A percentile compares a stretch with the other conserved stretches of the same genome.
Conservation (phyloP, 495 filamentous ascomycete genomes). For the Coniosporium apollinis region DNA sequence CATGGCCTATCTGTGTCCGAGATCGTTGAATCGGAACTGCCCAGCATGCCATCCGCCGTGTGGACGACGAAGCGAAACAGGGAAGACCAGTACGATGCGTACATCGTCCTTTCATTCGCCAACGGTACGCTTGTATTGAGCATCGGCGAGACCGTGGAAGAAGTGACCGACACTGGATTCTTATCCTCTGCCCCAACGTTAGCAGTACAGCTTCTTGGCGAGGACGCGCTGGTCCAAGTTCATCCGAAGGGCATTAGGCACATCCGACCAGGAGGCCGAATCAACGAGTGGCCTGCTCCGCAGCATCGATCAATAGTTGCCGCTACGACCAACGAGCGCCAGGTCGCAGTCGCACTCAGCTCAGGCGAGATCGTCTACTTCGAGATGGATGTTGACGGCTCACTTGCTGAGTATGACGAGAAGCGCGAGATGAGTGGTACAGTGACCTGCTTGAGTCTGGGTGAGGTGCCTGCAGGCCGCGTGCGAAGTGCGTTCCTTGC, state of each 20-base stretch:
- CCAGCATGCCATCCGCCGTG: slow-evolving; percentile 67
- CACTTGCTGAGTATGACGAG: slow-evolving; percentile 85
- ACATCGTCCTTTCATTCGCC: slow-evolving; percentile 52
- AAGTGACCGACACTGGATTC: slow-evolving; percentile 86
- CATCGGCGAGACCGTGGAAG: slow-evolving; percentile 92
- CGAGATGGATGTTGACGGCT: slow-evolving; percentile 84
- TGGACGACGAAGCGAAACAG: slow-evolving; percentile 90
- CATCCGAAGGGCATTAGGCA: slow-evolving; percentile 90
- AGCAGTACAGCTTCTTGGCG: slow-evolving; percentile 84
- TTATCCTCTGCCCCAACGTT: slow-evolving; percentile 71
- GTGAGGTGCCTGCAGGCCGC: slow-evolving; percentile 81
- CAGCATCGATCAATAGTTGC: slow-evolving; percentile 90
- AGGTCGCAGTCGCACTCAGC: slow-evolving; percentile 84
- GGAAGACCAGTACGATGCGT: slow-evolving; percentile 65
- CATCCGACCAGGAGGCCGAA: slow-evolving; percentile 58
- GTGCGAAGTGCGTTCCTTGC: slow-evolving; percentile 77
- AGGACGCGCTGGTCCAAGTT: slow-evolving; percentile 83
- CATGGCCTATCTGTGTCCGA: slow-evolving; percentile 88
- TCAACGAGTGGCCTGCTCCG: slow-evolving; percentile 89
- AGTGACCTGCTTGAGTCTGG: slow-evolving; percentile 81
- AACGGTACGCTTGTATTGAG: slow-evolving; percentile 71
- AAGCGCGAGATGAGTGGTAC: slow-evolving; percentile 93
- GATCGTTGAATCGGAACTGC: slow-evolving; percentile 82
- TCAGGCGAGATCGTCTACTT: slow-evolving; percentile 97
- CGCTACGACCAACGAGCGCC: slow-evolving; percentile 83